Base-by-base conservation (phyloP, 768 basidiomycete species). In the Lactarius hengduanensis region DNA sequence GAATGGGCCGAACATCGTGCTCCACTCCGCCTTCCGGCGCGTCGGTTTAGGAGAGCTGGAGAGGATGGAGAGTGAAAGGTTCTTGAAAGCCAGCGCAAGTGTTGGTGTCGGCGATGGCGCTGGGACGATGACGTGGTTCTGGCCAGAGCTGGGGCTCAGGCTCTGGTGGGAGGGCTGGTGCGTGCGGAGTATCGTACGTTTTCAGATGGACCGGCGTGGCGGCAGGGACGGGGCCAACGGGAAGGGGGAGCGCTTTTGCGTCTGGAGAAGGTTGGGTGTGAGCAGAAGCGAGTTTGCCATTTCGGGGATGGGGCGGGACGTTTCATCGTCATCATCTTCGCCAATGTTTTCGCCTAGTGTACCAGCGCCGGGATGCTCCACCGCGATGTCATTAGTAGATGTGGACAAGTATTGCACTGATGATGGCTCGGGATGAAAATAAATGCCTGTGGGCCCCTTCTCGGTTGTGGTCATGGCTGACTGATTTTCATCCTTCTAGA, bases 281-380 rank as follows among this genome's bases (percentile, higher is more conserved):
- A 22, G 34, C 28, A 11, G 59, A 32, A 8, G 8, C 2, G 6
- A 55, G 53, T 16, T 55, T 40, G 41, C 62, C 60, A 53, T 36
- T 68, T 18, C 88, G 83, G 5, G 90, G 90, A 71, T 89, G 83
- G 0, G 91, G 90, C 0, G 90, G 89, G 30, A 86, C 86, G 71
- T 92, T 92, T 11, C 91, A 22, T 90, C 87, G 36, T 86, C 86
- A 11, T 89, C 88, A 36, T 86, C 86, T 11, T 68, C 71, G 34
- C 71, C 69, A 22, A 57, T 59, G 32, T 50, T 62, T 61, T 40
- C 68, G 26, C 62, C 62, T 13, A 50, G 34, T 26, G 26, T 43
- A n/a, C 41, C 71, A 22, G 69, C 64, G 6, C 64, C 57, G 7
- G 63, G 22, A 53, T 43, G 57, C 22, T 73, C 61, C 47, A 69